Conservation (phyloP, 2,329 filamentous ascomycete genomes). For the Aspergillus vadensis region DNA sequence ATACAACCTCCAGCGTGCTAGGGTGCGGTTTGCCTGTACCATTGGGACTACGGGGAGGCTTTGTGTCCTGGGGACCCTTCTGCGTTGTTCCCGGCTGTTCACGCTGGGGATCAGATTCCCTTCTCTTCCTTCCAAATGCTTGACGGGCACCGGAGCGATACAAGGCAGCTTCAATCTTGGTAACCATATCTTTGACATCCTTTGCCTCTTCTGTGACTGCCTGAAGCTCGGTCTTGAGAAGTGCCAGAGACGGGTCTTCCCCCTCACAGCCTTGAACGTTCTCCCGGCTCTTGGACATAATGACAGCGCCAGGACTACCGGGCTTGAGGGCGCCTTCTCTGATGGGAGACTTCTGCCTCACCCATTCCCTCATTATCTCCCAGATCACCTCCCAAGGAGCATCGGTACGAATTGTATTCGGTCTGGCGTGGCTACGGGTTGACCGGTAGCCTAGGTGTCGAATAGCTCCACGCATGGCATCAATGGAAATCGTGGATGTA, state of each 20-base stretch:
- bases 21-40: not conserved
- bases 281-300: conserved; percentile 57
- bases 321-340: conserved; percentile 71
- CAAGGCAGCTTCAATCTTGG: conserved; percentile 48
- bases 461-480: conserved; percentile 78
- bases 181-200: conserved; percentile 43
- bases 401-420: conserved; percentile 89
- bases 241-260: conserved; percentile 34
- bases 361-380: conserved; percentile 93
- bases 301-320: conserved; percentile 69
- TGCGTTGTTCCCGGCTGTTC: not conserved
- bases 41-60: not conserved
- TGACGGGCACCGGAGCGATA: conserved; percentile 38
- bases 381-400: conserved; percentile 88
- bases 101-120: conserved; percentile 1
- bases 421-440: conserved; percentile 83
- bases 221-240: conserved; percentile 41
- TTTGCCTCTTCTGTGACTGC: conserved; percentile 36
- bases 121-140: conserved; percentile 13
- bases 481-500: conserved; percentile 76
- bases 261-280: conserved; percentile 32
- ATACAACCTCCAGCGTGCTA: conserved; percentile 64
- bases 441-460: conserved; percentile 77
- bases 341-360: conserved; percentile 75
- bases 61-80: not conserved